Base-by-base conservation (phyloP, 1,284 basidiomycete genomes). In the Phaffia rhodozyma region DNA sequence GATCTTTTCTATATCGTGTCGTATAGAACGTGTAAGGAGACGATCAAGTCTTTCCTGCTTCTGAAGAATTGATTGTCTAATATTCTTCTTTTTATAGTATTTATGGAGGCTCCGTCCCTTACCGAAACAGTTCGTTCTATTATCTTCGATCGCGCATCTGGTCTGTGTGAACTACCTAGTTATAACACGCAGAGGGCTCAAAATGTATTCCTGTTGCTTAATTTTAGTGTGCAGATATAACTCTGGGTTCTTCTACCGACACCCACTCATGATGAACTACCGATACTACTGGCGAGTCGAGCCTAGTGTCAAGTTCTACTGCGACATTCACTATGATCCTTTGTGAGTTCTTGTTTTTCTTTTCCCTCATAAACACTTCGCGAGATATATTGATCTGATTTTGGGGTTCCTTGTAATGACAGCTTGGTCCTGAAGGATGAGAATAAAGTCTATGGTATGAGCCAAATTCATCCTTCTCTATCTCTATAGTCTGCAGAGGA, bases 381-480 rank as follows among this genome's bases (percentile, higher is more conserved):
- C 38, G 38, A 43, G 38, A 43, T 43, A 11, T 43, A 43, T 16
- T 43, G 38, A 43, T 43, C 16, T 43, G 13, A 16, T 7, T 11
- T 43, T 43, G 38, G 38, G 38, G 13, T 43, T 43, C 13, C 32
- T 34, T n/a, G 52, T 60, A n/a, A 1, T 60, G 11, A 29, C 16
- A 27, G n/a, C 29, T 75, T 91, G 59, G 76, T 89, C 69, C 93
- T 96, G 91, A 80, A 91, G 76, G 82, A 86, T 60, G 79, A 84
- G 66, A 79, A 86, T 63, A 90, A 90, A 73, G 75, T 84, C 6
- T 88, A 89, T 67, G 84, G 84, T 81, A 63, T 58, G 77, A 68
- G 25, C 20, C 48, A 11, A 58, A 34, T 55, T 47, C 21, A 49
- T 38, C 9, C 52, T 32, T 43, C 52, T 50, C 61, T 66, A 55